Conservation (phyloP, 1,139 yeast genomes). For the Protomyces macrosporus region DNA sequence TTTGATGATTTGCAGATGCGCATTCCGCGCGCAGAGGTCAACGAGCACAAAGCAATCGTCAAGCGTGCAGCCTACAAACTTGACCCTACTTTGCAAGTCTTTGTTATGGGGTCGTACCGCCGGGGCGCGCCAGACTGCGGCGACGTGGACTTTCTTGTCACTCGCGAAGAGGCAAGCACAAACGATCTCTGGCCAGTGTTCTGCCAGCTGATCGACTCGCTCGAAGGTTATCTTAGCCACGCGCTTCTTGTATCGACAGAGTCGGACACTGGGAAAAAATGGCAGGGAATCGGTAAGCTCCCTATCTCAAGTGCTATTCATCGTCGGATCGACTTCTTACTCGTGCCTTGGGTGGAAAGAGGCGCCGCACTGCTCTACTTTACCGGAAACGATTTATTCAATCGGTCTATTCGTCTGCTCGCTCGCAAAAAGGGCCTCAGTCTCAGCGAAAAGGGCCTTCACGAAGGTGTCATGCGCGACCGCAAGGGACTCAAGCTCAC, state of each 20-base stretch:
- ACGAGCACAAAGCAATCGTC: slow-evolving; percentile 43
- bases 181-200: slow-evolving; percentile 38
- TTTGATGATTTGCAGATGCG: slow-evolving; percentile 49
- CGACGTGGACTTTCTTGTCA: slow-evolving; percentile 53
- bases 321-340: slow-evolving; percentile 53
- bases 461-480: slow-evolving; percentile 28
- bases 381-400: slow-evolving; percentile 56
- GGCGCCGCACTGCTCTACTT: slow-evolving; percentile 56
- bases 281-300: slow-evolving; percentile 41
- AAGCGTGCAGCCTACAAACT: slow-evolving; percentile 38
- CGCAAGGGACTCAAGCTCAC: slow-evolving; percentile 5
- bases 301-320: slow-evolving; percentile 39
- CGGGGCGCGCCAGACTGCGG: slow-evolving; percentile 51
- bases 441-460: slow-evolving; percentile 51
- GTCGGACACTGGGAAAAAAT: slow-evolving; percentile 33
- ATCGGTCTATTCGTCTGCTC: slow-evolving; percentile 47
- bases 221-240: slow-evolving; percentile 40
- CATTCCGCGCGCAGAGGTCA: slow-evolving; percentile 50
- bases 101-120: slow-evolving; percentile 54
- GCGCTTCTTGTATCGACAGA: slow-evolving; percentile 35
- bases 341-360: slow-evolving; percentile 47
- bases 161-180: slow-evolving; percentile 41
- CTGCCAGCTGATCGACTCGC: slow-evolving; percentile 37
- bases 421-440: slow-evolving; percentile 47
- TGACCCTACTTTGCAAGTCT: slow-evolving; percentile 43